Evolutionary conservation across 257 asterid genomes (phyloP).

Genomic region (Rehmannia glutinosa): DNA sequence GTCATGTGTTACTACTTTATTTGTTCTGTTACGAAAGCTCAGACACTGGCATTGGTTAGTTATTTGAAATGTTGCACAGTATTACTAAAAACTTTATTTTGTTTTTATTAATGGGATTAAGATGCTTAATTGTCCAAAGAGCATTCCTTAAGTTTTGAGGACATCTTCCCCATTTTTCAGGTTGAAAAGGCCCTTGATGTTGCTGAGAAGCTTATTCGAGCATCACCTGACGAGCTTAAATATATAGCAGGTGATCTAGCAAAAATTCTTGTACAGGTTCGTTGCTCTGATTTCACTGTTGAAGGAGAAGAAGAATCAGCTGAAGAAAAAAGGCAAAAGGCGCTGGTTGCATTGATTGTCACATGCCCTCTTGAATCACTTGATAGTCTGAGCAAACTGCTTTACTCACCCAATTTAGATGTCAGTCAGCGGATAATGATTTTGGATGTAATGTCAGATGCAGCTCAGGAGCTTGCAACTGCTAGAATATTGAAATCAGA

Average conservation of each 20-base stretch:
- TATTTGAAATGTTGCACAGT: conserved; percentile 5
- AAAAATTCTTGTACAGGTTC: conserved; percentile 71
- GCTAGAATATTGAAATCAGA: conserved; percentile 41
- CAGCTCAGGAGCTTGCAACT: conserved; percentile 89
- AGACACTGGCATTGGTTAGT: background rate
- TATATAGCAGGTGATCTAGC: conserved; percentile 70
- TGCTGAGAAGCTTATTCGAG: conserved; percentile 87
- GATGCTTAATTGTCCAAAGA: conserved; percentile 1
- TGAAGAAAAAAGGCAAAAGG: conserved; percentile 81
- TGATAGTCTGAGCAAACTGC: conserved; percentile 58
- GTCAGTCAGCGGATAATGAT: conserved; percentile 89
- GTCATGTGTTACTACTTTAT: background rate
- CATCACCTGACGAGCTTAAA: conserved; percentile 90
- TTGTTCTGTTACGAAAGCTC: conserved; percentile 2
- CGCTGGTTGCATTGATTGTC: conserved; percentile 70
- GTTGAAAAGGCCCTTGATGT: conserved; percentile 86
- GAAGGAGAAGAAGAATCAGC: conserved; percentile 94
- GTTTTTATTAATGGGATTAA: conserved; percentile 3
- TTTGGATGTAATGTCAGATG: conserved; percentile 80
- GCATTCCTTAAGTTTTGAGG: conserved; percentile 5
- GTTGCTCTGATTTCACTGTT: conserved; percentile 66
- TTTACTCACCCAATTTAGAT: conserved; percentile 86
- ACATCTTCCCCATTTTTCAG: conserved; percentile 38
- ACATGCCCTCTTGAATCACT: conserved; percentile 75
- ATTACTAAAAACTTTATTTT: background rate